Conservation (phyloP, 75 land plant genomes). For the Azolla pinnata region DNA sequence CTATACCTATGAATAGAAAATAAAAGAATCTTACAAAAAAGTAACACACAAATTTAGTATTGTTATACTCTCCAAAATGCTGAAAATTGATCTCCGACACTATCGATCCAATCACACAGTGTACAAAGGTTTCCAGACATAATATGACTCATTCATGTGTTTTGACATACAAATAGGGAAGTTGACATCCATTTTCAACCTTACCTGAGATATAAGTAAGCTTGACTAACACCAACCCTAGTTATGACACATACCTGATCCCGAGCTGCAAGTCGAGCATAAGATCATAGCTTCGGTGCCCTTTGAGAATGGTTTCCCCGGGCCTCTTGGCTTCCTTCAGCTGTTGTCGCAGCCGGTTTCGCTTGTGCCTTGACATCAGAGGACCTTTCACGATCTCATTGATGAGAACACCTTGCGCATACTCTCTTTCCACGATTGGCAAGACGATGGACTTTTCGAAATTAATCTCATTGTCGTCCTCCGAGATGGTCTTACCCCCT, state of each 20-base stretch:
- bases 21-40: background rate
- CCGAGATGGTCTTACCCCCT: conserved; percentile 8
- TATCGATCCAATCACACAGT: too few species aligned
- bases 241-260: conserved; percentile 48
- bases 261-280: conserved; percentile 75
- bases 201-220: background rate
- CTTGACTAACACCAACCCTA: too few species aligned
- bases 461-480: conserved; percentile 23
- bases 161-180: background rate
- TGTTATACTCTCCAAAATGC: background rate
- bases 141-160: too few species aligned
- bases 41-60: background rate
- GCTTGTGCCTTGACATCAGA: conserved; percentile 11
- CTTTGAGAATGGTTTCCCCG: conserved; percentile 38
- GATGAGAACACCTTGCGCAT: conserved; percentile 62
- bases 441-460: background rate
- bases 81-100: too few species aligned
- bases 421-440: conserved; percentile 52
- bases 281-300: conserved; percentile 49
- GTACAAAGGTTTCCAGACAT: too few species aligned
- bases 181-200: background rate
- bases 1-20: conserved; percentile 45
- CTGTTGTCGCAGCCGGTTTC: conserved; percentile 8
- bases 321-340: conserved; percentile 23
- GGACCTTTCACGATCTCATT: conserved; percentile 23